These are phyloP conservation scores for Kurtzmaniella fragi DNA, from an alignment of 805 yeast genomes.

Conservation along the genomic window DNA sequence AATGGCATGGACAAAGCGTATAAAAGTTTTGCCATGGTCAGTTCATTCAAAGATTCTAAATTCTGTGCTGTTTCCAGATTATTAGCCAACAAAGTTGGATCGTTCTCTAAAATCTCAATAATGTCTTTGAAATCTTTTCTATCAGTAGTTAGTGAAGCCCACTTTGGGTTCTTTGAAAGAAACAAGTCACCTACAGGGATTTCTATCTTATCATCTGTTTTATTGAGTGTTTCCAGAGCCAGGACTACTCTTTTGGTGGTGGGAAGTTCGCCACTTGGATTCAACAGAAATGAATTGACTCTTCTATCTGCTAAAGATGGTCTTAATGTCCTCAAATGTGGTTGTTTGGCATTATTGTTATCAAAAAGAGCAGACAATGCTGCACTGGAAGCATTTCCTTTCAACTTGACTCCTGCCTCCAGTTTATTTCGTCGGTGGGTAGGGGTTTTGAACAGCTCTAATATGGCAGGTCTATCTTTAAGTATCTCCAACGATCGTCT, in stretches of 20 bases:
- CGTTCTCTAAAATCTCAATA: conserved; percentile 42
- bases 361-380: conserved; percentile 40
- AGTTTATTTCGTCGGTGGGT: conserved; percentile 5
- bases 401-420: conserved; percentile 20
- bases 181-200: no score
- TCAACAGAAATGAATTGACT: conserved; percentile 5
- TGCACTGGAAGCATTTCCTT: conserved; percentile 42
- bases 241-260: not conserved
- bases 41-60: conserved; percentile 48
- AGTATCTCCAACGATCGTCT: conserved; percentile 73
- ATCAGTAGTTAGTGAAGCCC: not conserved
- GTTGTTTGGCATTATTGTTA: conserved; percentile 6
- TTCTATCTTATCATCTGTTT: not conserved
- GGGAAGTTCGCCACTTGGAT: not conserved
- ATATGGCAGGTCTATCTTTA: conserved; percentile 51
- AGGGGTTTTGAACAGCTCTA: conserved; percentile 23
- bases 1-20: conserved; percentile 69
- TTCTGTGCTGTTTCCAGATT: conserved; percentile 44
- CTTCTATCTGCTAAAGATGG: conserved; percentile 6
- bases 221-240: no score
- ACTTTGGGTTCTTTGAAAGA: not conserved
- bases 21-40: conserved; percentile 42
- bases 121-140: conserved; percentile 45
- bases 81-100: conserved; percentile 20
- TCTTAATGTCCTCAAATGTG: not conserved